Percentiles rank a stretch among this genome's conserved stretches.
Conservation (phyloP, 176 grass and related monocot species). For the Avena eriantha region DNA sequence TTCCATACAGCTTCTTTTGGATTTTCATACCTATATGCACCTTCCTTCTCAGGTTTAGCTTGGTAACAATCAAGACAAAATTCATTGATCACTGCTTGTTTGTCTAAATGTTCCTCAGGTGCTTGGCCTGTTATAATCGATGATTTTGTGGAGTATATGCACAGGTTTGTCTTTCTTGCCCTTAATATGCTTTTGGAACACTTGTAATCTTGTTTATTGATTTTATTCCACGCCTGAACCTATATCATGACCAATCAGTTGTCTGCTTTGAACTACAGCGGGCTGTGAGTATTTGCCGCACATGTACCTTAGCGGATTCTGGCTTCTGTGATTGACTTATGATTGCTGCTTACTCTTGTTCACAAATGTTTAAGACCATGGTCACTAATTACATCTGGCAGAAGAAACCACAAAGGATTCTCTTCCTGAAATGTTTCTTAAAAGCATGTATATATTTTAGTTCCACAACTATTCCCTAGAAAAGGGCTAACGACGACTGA, state of each 20-base stretch:
- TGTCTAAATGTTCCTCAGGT: slow-evolving; percentile 60
- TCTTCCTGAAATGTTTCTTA: neutral
- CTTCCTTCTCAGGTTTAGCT: slow-evolving; percentile 33
- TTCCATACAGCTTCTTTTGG: slow-evolving; percentile 20
- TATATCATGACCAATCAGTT: slow-evolving; percentile 30
- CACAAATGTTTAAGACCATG: neutral
- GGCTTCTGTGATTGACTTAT: slow-evolving; percentile 8
- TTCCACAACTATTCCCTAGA: slow-evolving; percentile 21
- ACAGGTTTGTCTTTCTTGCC: slow-evolving; percentile 65
- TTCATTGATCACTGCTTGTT: neutral
- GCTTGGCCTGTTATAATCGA: slow-evolving; percentile 99
- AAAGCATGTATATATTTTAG: neutral
- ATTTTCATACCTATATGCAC: slow-evolving; percentile 27
- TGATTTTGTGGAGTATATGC: slow-evolving; percentile 97
- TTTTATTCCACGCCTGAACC: slow-evolving; percentile 2
- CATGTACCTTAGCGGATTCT: neutral
- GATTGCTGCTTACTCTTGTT: neutral
- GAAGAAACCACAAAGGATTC: slow-evolving; percentile 9
- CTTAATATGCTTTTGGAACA: slow-evolving; percentile 16
- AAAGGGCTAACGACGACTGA: neutral
- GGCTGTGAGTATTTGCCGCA: neutral
- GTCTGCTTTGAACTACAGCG: neutral
- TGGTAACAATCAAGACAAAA: slow-evolving; percentile 21
- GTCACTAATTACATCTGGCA: neutral
- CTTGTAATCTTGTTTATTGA: slow-evolving; percentile 24